Base-by-base conservation (phyloP, 345 rosid genomes). In the Cardiospermum halicacabum region DNA sequence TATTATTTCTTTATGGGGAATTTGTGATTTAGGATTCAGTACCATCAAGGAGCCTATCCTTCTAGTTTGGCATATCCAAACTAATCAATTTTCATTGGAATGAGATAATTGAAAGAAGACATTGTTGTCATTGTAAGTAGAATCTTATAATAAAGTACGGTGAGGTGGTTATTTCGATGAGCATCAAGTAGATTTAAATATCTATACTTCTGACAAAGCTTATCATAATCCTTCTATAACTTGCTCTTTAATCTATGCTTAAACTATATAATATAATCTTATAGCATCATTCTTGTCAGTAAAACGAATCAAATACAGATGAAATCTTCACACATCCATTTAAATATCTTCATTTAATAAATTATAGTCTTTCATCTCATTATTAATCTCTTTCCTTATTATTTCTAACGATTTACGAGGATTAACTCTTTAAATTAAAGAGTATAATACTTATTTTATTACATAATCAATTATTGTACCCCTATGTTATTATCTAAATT, bases 211-310 rank as follows among this genome's bases (percentile, higher is more conserved):
- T 43, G 49, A n/a, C 49, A 43, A 43, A 43, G 39, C 39, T 34
- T 34, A 34, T 34, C 39, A 43, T 43, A 43, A 43, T n/a, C 18
- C 49, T 43, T n/a, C n/a, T n/a, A n/a, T n/a, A 21, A 43, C 49
- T 43, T 43, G 49, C 43, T n/a, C 49, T 43, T 43, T n/a, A 15
- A 16, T 18, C 37, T 55, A 8, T 28, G 21, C 34, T 30, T 27
- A 55, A 55, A 37, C n/a, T 7, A 24, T 25, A 15, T 16, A 39
- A 27, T n/a, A 8, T 11, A 40, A n/a, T n/a, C 11, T 15, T 6
- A 40, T 60, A 13, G n/a, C 26, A 60, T 27, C 51, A 42, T 25
- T 42, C 30, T n/a, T 60, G 53, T 42, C 37, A 42, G 64, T 16
- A 16, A 43, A 60, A 45, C 25, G 53, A 42, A 60, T 60, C 64